A percentile compares a stretch with the other conserved stretches of the same genome.
Evolutionary conservation across 2,329 filamentous ascomycete species (phyloP).

Genomic region (Decorospora gaudefroyi): DNA sequence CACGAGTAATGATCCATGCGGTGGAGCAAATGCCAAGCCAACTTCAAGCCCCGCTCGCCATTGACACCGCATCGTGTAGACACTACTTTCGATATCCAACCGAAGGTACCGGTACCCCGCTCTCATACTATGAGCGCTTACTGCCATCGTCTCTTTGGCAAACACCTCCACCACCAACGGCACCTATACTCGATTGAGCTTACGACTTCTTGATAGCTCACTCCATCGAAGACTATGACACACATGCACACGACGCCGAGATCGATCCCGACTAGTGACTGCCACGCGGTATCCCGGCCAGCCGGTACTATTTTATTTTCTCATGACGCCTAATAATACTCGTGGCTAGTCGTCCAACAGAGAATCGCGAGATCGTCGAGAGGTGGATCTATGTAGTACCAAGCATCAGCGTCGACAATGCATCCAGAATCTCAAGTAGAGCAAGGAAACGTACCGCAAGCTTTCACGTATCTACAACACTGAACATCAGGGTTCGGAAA

Average conservation of each 20-base stretch:
- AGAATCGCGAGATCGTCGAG: too few species aligned
- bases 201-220: background rate
- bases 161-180: slow-evolving; percentile 20
- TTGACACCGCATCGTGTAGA: slow-evolving; percentile 3
- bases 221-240: slow-evolving; percentile 4
- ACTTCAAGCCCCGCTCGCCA: slow-evolving; percentile 6
- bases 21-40: slow-evolving; percentile 3
- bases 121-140: slow-evolving; percentile 34
- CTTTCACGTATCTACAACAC: too few species aligned
- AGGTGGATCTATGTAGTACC: background rate
- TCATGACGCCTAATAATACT: too few species aligned
- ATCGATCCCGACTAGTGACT: slow-evolving; percentile 3
- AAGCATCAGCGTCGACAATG: background rate
- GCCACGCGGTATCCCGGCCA: slow-evolving; percentile 5
- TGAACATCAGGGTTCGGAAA: too few species aligned
- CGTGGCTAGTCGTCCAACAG: too few species aligned
- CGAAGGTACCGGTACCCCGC: slow-evolving; percentile 17
- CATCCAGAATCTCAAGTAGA: too few species aligned
- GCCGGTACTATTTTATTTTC: background rate
- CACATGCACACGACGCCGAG: background rate
- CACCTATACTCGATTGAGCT: slow-evolving; percentile 12
- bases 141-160: slow-evolving; percentile 28
- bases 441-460: too few species aligned
- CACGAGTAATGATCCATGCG: slow-evolving; percentile 3
- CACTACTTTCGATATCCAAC: slow-evolving; percentile 8